phyloP scores from a whole-genome alignment of 495 filamentous ascomycete species.

The Daldinia loculata region DNA sequence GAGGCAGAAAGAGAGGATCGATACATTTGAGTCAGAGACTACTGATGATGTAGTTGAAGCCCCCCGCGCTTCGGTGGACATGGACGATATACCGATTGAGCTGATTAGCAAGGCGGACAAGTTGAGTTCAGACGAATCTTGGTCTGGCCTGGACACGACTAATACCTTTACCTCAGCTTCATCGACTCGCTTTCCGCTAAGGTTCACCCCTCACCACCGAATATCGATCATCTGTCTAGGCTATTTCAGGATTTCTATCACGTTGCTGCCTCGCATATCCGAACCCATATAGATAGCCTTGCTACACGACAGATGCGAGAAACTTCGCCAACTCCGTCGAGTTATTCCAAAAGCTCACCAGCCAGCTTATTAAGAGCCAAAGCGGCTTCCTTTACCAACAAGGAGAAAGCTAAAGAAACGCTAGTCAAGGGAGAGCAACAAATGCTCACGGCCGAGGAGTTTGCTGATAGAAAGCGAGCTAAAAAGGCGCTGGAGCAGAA shows the following conservation, averaged over 20 bases:
- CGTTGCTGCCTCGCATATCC: constrained; percentile 81
- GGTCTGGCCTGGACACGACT: constrained; percentile 20
- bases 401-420: constrained; percentile 56
- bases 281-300: constrained; percentile 84
- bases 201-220: constrained; percentile 83
- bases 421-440: constrained; percentile 69
- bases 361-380: constrained; percentile 61
- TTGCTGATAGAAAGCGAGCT: constrained; percentile 78
- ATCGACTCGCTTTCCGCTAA: constrained; percentile 89
- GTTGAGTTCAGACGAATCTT: constrained; percentile 54
- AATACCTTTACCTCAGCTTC: constrained; percentile 66
- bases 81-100: constrained; percentile 92
- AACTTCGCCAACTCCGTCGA: constrained; percentile 60
- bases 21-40: constrained; percentile 62
- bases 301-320: constrained; percentile 77
- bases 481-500: constrained; percentile 80
- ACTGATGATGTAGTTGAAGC: constrained; percentile 63
- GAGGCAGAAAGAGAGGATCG: constrained; percentile 38
- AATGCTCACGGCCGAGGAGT: constrained; percentile 90
- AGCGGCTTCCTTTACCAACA: constrained; percentile 59
- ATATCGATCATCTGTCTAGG: constrained; percentile 81
- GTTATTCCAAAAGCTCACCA: constrained; percentile 60
- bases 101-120: constrained; percentile 87
- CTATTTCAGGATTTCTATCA: constrained; percentile 96
- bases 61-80: constrained; percentile 66